Evolutionary conservation across 768 basidiomycete species (phyloP), one percentile per base, ranked within the genome.

Genomic region (Collybiopsis confluens): DNA sequence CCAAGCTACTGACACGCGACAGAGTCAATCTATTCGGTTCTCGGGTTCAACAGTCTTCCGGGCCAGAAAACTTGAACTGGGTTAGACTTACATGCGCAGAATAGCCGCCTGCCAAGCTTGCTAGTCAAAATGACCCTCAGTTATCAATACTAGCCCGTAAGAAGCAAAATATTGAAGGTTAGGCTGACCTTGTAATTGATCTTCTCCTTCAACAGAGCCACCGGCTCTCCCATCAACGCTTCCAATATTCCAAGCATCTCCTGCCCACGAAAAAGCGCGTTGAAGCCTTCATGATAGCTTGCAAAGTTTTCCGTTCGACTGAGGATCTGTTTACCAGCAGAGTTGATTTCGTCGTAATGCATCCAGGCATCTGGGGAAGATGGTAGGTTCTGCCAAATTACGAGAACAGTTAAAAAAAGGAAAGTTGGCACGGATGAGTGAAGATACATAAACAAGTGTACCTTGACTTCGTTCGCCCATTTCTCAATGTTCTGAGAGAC

Each of bases 151-250:
- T 16, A 16, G 4, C 23, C 18, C 11, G 9, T 3, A 26, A 15
- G 24, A 10, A 13, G 41, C 13, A n/a, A n/a, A n/a, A 13, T 11
- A 18, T 18, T 47, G 21, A 30, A 24, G 18, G 4, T 11, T 26
- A 36, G 9, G 8, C 36, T 26, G 4, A 54, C 58, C 59, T 59
- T 60, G 38, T 57, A 57, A 28, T 60, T 60, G 26, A 60, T 60
- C 30, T 60, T 60, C 41, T 60, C 59, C 27, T 60, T 60, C 54
- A 60, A 60, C 30, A 60, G 30, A 15, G 50, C 28, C 59, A 60
- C 57, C 10, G 57, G 48, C 30, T 60, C 59, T 5, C 59, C 56
- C 3, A 48, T 41, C 1, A 60, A 48, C 28, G 23, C 15, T 23
- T 46, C 24, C 1, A 60, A 46, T 16, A 57, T 42, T 6, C 18